Conservation (phyloP, 257 asterid species). For the Ballota nigra region DNA sequence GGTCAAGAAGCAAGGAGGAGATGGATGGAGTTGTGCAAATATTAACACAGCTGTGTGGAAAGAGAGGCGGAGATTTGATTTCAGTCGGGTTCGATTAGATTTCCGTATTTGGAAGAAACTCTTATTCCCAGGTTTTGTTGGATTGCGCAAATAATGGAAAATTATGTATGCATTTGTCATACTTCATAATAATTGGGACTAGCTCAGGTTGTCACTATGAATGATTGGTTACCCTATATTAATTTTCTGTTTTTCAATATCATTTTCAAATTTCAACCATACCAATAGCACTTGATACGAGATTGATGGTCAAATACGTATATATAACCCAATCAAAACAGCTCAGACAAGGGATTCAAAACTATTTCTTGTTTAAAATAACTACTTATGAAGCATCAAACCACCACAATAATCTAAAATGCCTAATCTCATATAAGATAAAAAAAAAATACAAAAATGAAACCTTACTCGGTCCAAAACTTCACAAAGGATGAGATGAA, state of each 20-base stretch:
- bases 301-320: background rate
- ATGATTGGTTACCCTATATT: background rate
- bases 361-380: constrained; percentile 5
- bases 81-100: too few species aligned
- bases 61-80: background rate
- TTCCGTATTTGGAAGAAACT: background rate
- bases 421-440: constrained; percentile 12
- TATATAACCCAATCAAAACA: background rate
- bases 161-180: background rate
- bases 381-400: constrained; percentile 1
- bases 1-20: background rate
- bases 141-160: background rate
- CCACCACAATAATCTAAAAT: constrained; percentile 8
- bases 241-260: too few species aligned
- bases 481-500: constrained; percentile 54
- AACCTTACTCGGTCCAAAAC: constrained; percentile 56
- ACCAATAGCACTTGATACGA: background rate
- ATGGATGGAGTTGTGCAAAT: background rate
- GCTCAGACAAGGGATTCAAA: background rate
- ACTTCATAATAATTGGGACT: background rate
- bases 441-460: background rate
- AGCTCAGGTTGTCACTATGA: background rate
- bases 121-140: background rate
- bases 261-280: too few species aligned
- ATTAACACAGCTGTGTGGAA: background rate